phyloP scores from a whole-genome alignment of 2,329 filamentous ascomycete genomes.

The Incumbomyces lentus region DNA sequence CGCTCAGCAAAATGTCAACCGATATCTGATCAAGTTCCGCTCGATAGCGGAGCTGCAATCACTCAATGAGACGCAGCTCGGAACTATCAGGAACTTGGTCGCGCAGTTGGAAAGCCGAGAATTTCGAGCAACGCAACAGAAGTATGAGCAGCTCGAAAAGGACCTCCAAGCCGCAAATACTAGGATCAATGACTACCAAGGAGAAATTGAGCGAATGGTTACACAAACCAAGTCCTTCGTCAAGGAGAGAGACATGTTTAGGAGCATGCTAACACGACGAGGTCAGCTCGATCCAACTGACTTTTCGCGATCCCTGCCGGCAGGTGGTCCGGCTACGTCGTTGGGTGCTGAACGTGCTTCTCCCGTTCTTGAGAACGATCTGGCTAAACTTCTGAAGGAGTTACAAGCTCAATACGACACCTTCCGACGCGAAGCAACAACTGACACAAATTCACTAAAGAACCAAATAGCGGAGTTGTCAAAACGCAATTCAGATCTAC shows the following conservation, averaged over 20 bases:
- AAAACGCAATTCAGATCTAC: slow-evolving; percentile 68
- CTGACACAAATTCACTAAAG: slow-evolving; percentile 71
- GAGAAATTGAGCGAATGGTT: slow-evolving; percentile 73
- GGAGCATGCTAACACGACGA: slow-evolving; percentile 76
- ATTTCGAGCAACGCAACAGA: slow-evolving; percentile 51
- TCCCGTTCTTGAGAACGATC: slow-evolving; percentile 47
- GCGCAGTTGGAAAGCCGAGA: slow-evolving; percentile 88
- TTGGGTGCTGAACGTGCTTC: slow-evolving; percentile 16
- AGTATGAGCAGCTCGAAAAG: slow-evolving; percentile 48
- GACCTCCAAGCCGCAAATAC: slow-evolving; percentile 53
- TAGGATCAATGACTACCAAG: slow-evolving; percentile 66
- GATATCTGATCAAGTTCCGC: slow-evolving; percentile 82
- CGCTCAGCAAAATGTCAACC: slow-evolving; percentile 79
- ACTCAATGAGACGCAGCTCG: slow-evolving; percentile 76
- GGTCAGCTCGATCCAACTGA: slow-evolving; percentile 56
- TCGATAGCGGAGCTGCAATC: slow-evolving; percentile 73
- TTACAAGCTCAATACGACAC: slow-evolving; percentile 82
- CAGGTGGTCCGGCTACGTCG: slow-evolving; percentile 20
- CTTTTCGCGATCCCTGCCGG: slow-evolving; percentile 56
- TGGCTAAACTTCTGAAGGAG: slow-evolving; percentile 71
- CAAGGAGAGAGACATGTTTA: slow-evolving; percentile 94
- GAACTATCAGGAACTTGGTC: slow-evolving; percentile 72
- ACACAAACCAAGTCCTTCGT: slow-evolving; percentile 86
- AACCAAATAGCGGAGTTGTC: slow-evolving; percentile 75
- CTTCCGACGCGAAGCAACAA: slow-evolving; percentile 74